These are phyloP conservation scores for Fennellomyces sp. DNA, from an alignment of 371 early-diverging fungal species.

Conservation along the genomic window DNA sequence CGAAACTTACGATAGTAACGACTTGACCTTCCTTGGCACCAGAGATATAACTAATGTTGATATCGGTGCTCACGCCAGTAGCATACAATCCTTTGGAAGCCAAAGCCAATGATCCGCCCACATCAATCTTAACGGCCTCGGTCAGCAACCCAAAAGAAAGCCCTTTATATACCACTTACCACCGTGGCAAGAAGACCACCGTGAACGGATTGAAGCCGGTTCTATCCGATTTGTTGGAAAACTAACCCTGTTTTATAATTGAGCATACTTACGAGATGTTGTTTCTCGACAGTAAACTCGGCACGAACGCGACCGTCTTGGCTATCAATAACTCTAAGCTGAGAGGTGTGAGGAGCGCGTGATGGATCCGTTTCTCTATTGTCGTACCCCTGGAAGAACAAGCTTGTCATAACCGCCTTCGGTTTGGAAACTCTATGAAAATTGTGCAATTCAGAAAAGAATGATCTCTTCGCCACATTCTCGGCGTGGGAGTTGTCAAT, in stretches of 20 bases:
- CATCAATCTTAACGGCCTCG: conserved; percentile 54
- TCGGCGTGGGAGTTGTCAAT: too few relatives aligned
- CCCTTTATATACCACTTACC: conserved; percentile 27
- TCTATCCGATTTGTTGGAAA: conserved; percentile 35
- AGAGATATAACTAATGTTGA: conserved; percentile 62
- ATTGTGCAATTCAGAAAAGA: neutral
- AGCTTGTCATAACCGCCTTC: conserved; percentile 45
- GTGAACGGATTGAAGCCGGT: conserved; percentile 60
- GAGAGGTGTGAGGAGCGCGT: neutral
- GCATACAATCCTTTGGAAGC: conserved; percentile 61
- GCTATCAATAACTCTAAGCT: conserved; percentile 50
- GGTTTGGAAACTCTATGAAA: conserved; percentile 34
- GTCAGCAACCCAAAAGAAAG: neutral
- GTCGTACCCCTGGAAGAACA: conserved; percentile 48
- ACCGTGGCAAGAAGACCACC: conserved; percentile 64
- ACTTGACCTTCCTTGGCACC: conserved; percentile 58
- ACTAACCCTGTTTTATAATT: too few relatives aligned
- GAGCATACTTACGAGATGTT: conserved; percentile 55
- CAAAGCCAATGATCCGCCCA: conserved; percentile 66
- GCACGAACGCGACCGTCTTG: conserved; percentile 47
- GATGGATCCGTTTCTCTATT: neutral
- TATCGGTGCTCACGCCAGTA: conserved; percentile 69
- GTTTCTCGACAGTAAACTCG: conserved; percentile 54
- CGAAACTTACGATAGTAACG: conserved; percentile 38
- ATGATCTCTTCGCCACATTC: neutral